Percentiles rank a stretch among this genome's conserved stretches.
These are phyloP conservation scores for Rhodotorula sp. DNA, from an alignment of 1,284 basidiomycete species.

Conservation along the genomic window DNA sequence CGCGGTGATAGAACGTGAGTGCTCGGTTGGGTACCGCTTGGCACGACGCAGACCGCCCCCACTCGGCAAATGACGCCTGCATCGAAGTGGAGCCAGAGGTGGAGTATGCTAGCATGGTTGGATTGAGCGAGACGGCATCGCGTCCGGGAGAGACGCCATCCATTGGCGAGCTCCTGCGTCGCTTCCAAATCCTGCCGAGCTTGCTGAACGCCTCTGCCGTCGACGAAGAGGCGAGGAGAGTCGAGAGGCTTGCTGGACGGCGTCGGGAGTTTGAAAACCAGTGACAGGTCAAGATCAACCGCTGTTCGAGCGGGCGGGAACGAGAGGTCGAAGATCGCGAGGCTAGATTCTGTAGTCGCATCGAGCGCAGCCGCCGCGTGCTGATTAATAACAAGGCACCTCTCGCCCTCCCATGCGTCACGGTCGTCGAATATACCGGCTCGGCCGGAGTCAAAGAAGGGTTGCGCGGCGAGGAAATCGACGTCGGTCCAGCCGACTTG, in stretches of 20 bases:
- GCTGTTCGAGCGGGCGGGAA: background rate
- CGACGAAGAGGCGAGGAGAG: too few relatives aligned
- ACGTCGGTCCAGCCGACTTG: constrained; percentile 29
- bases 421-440: constrained; percentile 1
- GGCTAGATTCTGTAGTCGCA: background rate
- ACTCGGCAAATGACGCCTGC: too few relatives aligned
- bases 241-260: background rate
- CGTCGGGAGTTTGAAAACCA: background rate
- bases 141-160: too few relatives aligned
- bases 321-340: background rate
- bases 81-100: too few relatives aligned
- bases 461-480: constrained; percentile 2
- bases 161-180: too few relatives aligned
- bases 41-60: too few relatives aligned
- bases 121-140: too few relatives aligned
- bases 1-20: too few relatives aligned
- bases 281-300: background rate
- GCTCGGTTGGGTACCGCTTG: too few relatives aligned
- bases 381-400: constrained; percentile 1
- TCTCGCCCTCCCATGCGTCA: constrained; percentile 14
- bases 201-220: too few relatives aligned
- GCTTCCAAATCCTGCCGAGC: too few relatives aligned
- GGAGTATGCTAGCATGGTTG: too few relatives aligned
- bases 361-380: background rate
- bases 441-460: background rate